These are phyloP conservation scores for Typha latifolia DNA, from an alignment of 176 grass and related monocot species.

Conservation along the genomic window DNA sequence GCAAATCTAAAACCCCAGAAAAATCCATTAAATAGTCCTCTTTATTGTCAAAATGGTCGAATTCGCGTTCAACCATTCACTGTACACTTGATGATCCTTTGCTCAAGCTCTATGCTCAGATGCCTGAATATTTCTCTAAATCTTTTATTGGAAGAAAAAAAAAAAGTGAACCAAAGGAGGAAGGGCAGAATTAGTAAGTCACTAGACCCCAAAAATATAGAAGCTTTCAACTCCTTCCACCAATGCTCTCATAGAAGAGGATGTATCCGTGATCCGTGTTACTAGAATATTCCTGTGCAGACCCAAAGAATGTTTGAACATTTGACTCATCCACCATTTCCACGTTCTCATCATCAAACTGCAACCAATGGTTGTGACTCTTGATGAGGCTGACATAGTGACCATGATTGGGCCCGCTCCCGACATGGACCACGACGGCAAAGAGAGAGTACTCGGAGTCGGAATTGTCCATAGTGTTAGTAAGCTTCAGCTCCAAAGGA, in stretches of 20 bases:
- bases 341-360: slow-evolving; percentile 16
- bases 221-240: not conserved
- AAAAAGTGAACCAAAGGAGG: not conserved
- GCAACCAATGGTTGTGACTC: slow-evolving; percentile 21
- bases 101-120: too few species aligned
- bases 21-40: too few species aligned
- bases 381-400: slow-evolving; percentile 21
- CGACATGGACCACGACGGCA: slow-evolving; percentile 18
- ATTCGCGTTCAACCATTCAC: too few species aligned
- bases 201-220: not conserved
- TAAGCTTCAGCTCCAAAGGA: slow-evolving; percentile 65
- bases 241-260: slow-evolving; percentile 11
- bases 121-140: too few species aligned
- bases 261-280: slow-evolving; percentile 20
- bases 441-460: slow-evolving; percentile 10
- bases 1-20: too few species aligned
- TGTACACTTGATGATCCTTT: too few species aligned
- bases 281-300: slow-evolving; percentile 6
- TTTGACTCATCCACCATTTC: slow-evolving; percentile 14
- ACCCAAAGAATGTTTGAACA: slow-evolving; percentile 15
- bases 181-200: not conserved
- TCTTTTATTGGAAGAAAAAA: too few species aligned
- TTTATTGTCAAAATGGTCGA: too few species aligned
- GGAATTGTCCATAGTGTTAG: slow-evolving; percentile 4
- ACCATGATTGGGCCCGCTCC: slow-evolving; percentile 4